Evolutionary conservation across 2,329 filamentous ascomycete genomes (phyloP), one percentile per base, ranked within the genome.

Genomic region (Trichoderma sp.): DNA sequence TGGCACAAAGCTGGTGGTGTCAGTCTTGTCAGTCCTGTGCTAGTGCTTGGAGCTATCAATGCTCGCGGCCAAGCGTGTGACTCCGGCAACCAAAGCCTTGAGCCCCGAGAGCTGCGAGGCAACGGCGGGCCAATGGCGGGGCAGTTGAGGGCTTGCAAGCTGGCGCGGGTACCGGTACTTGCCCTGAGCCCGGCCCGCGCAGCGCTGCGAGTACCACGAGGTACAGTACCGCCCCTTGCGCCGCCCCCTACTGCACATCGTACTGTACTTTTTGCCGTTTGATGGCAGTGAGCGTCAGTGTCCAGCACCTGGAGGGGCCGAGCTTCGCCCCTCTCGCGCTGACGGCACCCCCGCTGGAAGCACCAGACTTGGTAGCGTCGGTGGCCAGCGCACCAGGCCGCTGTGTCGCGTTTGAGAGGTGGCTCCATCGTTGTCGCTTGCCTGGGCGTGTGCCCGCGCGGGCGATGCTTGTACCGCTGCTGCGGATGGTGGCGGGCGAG

Each of bases 271-370:
- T n/a, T n/a, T n/a, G n/a, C n/a, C n/a, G n/a, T n/a, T n/a, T n/a
- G n/a, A n/a, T n/a, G n/a, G n/a, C n/a, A n/a, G 35, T 32, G 32
- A 15, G 45, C 32, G 50, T 52, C 60, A 54, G 60, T 17, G 34
- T 42, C 37, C 54, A 34, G 19, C 17, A 35, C 61, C 59, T 67
- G 64, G 56, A 67, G 64, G 64, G 64, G 64, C 61, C 64, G 42
- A 67, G 64, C 64, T 60, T 67, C 56, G 64, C 66, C 59, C 71
- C 72, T 68, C 69, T 60, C 67, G 42, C 63, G 60, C 70, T 53
- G 71, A 68, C 66, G 66, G 66, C 35, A 64, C 52, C 73, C 74
- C 74, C 74, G 74, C 74, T 72, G 61, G 60, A 64, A 25, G 60
- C 67, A 67, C n/a, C n/a, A n/a, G n/a, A n/a, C 66, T 72, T 72